Conservation (phyloP, 106 monocot genomes). For the Dendrobium nobile region DNA sequence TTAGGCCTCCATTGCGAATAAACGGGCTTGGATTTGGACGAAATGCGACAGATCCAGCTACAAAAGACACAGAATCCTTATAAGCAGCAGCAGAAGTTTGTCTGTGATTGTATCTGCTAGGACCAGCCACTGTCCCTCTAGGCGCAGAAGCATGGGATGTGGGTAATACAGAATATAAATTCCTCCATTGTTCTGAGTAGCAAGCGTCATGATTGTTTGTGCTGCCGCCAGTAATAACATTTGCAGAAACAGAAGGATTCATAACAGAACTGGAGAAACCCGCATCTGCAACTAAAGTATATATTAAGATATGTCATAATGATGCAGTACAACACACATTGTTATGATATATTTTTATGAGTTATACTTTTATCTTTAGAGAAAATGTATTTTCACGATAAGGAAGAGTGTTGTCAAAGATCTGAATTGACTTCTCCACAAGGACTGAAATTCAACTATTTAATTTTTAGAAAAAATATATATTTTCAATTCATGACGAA, state of each 20-base stretch:
- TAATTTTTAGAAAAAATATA: too few species aligned
- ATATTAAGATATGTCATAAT: not conserved
- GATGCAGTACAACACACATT: too few species aligned
- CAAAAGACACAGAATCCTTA: not conserved
- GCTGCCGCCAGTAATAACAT: not conserved
- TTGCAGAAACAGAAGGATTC: not conserved
- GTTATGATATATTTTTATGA: too few species aligned
- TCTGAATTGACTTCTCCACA: too few species aligned
- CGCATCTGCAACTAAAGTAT: not conserved
- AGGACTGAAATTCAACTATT: too few species aligned
- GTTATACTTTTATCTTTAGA: too few species aligned
- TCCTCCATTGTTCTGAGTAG: not conserved
- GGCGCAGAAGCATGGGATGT: not conserved
- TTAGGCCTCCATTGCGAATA: not conserved
- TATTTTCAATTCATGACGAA: too few species aligned
- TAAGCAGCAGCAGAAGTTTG: conserved; percentile 3
- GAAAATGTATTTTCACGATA: too few species aligned
- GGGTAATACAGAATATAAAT: not conserved
- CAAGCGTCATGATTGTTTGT: not conserved
- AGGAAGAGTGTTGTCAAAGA: too few species aligned
- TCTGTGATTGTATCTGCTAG: conserved; percentile 2
- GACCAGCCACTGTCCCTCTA: not conserved
- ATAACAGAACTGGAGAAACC: not conserved
- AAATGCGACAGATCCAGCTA: not conserved
- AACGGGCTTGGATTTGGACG: not conserved